phyloP scores from a whole-genome alignment of 2,329 filamentous ascomycete species.

The Exophiala spinifera region DNA sequence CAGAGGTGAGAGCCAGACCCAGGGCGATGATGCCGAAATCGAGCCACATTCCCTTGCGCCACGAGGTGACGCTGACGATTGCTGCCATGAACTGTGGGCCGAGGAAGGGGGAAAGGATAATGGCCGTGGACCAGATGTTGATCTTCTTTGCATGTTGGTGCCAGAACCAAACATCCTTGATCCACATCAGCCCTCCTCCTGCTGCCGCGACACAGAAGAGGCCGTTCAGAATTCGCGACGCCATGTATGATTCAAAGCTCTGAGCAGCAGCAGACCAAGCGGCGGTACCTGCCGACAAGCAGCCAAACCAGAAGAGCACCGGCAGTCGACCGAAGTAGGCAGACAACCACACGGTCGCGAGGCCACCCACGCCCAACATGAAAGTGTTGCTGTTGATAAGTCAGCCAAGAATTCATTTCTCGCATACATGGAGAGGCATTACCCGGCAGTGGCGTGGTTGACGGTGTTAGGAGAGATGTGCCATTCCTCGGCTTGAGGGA shows the following conservation, averaged over 20 bases:
- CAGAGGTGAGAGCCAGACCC: slow-evolving; percentile 28
- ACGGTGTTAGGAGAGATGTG: slow-evolving; percentile 47
- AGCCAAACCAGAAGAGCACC: slow-evolving; percentile 39
- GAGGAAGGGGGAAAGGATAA: slow-evolving; percentile 41
- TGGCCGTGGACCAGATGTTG: slow-evolving; percentile 39
- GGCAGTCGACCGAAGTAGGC: slow-evolving; percentile 47
- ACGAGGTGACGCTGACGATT: slow-evolving; percentile 44
- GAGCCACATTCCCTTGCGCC: slow-evolving; percentile 34
- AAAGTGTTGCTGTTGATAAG: slow-evolving; percentile 46
- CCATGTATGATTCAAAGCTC: slow-evolving; percentile 48
- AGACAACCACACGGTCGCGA: slow-evolving; percentile 41
- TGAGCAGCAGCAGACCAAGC: slow-evolving; percentile 46
- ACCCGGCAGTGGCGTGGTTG: slow-evolving; percentile 49
- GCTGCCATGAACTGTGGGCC: slow-evolving; percentile 47
- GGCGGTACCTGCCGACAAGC: slow-evolving; percentile 32
- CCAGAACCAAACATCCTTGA: slow-evolving; percentile 61
- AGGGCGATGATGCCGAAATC: slow-evolving; percentile 29
- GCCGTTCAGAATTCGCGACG: slow-evolving; percentile 47
- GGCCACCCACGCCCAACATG: slow-evolving; percentile 43
- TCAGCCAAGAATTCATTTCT: not conserved
- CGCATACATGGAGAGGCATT: not conserved
- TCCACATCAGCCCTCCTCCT: slow-evolving; percentile 48
- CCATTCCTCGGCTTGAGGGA: slow-evolving; percentile 50
- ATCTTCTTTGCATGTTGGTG: slow-evolving; percentile 48
- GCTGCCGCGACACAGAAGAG: slow-evolving; percentile 46